A percentile compares a stretch with the other conserved stretches of the same genome.
Conservation (phyloP, 306 rosid genomes). For the Rosa persica region DNA sequence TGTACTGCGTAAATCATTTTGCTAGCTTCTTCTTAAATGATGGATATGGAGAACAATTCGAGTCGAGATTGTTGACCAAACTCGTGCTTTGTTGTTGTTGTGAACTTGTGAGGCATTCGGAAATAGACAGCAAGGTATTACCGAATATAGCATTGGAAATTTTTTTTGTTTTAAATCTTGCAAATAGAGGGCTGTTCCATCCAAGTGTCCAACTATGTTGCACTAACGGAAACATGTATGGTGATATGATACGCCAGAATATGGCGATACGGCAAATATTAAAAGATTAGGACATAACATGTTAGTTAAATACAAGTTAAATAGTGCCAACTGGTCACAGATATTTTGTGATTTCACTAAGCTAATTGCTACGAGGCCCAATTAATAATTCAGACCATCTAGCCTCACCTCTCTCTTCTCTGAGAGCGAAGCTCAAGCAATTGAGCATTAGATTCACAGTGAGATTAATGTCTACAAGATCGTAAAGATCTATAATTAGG, state of each 20-base stretch:
- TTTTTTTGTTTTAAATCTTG: neutral
- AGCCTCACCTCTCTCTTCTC: neutral
- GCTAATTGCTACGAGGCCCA: neutral
- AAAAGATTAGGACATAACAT: too few relatives aligned
- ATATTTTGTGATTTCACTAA: neutral
- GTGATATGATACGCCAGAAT: too few relatives aligned
- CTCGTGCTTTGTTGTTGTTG: neutral
- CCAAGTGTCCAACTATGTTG: too few relatives aligned
- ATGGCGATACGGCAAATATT: too few relatives aligned
- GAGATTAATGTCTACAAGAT: neutral
- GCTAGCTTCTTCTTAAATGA: neutral
- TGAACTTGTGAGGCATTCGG: neutral
- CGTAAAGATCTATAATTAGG: neutral
- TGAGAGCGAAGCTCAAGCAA: neutral
- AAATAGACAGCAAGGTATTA: neutral
- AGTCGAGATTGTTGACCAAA: neutral
- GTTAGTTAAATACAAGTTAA: too few relatives aligned
- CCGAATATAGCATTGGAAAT: neutral
- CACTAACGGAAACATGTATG: too few relatives aligned
- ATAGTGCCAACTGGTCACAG: neutral
- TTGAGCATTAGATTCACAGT: neutral
- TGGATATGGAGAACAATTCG: neutral
- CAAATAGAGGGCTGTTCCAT: too few relatives aligned
- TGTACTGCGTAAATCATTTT: neutral
- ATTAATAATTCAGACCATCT: neutral